A percentile compares a stretch with the other conserved stretches of the same genome.
These are phyloP conservation scores for Fusarium mangiferae DNA, from an alignment of 2,329 filamentous ascomycete genomes.

Conservation along the genomic window DNA sequence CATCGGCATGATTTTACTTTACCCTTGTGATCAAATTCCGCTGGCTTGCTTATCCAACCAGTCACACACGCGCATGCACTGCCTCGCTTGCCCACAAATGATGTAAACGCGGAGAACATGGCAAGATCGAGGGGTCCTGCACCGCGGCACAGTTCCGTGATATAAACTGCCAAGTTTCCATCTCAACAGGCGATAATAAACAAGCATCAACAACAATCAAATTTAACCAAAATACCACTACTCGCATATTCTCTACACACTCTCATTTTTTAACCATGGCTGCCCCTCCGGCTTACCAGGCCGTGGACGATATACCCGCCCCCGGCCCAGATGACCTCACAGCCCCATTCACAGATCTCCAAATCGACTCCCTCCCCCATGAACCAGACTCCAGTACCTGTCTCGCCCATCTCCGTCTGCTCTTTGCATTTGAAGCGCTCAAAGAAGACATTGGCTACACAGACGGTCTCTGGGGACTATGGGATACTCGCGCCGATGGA, in stretches of 20 bases:
- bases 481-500: slow-evolving; percentile 53
- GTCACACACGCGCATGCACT: not conserved
- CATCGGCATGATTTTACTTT: not conserved
- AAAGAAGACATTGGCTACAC: slow-evolving; percentile 68
- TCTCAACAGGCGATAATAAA: not conserved
- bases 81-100: not conserved
- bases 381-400: slow-evolving; percentile 34
- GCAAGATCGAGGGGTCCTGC: not conserved
- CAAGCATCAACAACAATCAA: not conserved
- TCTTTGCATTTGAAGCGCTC: slow-evolving; percentile 70
- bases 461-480: slow-evolving; percentile 70
- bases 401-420: slow-evolving; percentile 69
- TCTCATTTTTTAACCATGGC: not conserved
- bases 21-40: slow-evolving; percentile 1
- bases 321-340: slow-evolving; percentile 2
- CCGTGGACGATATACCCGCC: not conserved
- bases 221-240: not conserved
- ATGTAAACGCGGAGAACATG: not conserved
- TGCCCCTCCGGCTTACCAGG: slow-evolving; percentile 28
- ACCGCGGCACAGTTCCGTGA: slow-evolving; percentile 3
- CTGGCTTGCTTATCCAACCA: not conserved
- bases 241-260: not conserved
- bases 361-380: slow-evolving; percentile 9
- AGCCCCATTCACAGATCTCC: slow-evolving; percentile 26
- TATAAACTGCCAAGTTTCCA: slow-evolving; percentile 10